Evolutionary conservation across 2,329 filamentous ascomycete species (phyloP).

Genomic region (Neofusicoccum kwambonambiense): DNA sequence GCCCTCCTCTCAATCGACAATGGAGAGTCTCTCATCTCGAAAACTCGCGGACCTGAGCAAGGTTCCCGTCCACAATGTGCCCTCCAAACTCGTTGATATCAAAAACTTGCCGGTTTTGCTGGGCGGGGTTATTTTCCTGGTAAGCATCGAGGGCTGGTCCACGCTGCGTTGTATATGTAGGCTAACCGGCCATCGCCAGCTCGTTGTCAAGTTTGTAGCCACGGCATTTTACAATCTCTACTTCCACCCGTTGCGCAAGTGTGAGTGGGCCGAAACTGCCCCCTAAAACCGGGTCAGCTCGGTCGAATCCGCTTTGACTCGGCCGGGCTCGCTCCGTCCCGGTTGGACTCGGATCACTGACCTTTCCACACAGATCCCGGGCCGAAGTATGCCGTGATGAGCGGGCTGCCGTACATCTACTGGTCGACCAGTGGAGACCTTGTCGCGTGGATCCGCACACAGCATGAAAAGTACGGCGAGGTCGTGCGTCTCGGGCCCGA

Average conservation of each 20-base stretch:
- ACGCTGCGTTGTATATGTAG: too few relatives aligned
- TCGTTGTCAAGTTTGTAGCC: neutral
- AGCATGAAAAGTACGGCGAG: slow-evolving; percentile 16
- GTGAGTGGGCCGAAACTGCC: neutral
- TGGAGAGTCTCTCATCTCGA: neutral
- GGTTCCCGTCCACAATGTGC: neutral
- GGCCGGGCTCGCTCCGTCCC: too few relatives aligned
- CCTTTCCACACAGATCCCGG: slow-evolving; percentile 33
- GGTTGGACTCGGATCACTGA: too few relatives aligned
- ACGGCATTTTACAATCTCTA: slow-evolving; percentile 39
- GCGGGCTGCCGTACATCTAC: slow-evolving; percentile 30
- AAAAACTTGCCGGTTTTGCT: neutral
- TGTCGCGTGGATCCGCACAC: slow-evolving; percentile 26
- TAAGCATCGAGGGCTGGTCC: neutral
- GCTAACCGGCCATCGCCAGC: neutral
- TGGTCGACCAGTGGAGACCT: slow-evolving; percentile 24
- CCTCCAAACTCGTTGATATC: neutral
- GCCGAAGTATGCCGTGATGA: slow-evolving; percentile 34
- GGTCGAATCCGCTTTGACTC: too few relatives aligned
- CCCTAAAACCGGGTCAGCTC: too few relatives aligned
- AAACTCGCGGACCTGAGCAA: neutral
- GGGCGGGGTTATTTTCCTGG: neutral
- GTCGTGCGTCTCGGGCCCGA: slow-evolving; percentile 16
- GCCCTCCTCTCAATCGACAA: neutral
- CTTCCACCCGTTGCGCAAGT: slow-evolving; percentile 44